Conservation (phyloP, 148 eudicot genomes). For the Vaccinium macrocarpon region DNA sequence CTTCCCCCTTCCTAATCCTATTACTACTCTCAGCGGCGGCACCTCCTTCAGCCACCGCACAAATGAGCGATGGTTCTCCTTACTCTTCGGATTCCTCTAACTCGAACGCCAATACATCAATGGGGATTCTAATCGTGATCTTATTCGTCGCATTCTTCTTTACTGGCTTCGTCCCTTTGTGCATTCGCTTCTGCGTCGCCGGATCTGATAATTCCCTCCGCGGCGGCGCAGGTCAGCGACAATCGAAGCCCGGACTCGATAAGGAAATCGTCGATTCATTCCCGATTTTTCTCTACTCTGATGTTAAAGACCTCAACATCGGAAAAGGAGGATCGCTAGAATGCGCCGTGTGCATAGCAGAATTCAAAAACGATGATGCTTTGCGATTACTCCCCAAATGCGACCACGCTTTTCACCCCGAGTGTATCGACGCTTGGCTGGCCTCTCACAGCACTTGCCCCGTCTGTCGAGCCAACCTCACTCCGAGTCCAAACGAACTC, state of each 20-base stretch:
- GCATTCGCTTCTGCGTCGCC: slow-evolving; percentile 31
- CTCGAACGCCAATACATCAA: slow-evolving; percentile 13
- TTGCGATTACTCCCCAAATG: slow-evolving; percentile 22
- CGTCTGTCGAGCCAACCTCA: slow-evolving; percentile 27
- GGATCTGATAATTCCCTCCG: neutral
- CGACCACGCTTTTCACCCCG: slow-evolving; percentile 20
- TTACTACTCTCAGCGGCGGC: neutral
- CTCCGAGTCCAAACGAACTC: slow-evolving; percentile 25
- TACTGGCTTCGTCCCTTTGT: slow-evolving; percentile 31
- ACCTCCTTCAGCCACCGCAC: slow-evolving; percentile 1
- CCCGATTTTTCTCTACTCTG: slow-evolving; percentile 27
- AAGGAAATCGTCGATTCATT: slow-evolving; percentile 15
- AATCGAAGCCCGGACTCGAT: slow-evolving; percentile 24
- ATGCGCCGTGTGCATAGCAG: slow-evolving; percentile 34
- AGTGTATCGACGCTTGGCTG: slow-evolving; percentile 35
- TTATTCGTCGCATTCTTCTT: slow-evolving; percentile 29
- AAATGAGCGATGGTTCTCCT: neutral
- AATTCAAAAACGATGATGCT: slow-evolving; percentile 22
- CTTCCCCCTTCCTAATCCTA: neutral
- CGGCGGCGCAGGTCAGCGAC: neutral
- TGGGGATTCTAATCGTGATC: slow-evolving; percentile 23
- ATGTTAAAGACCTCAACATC: slow-evolving; percentile 22
- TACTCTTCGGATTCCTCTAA: neutral
- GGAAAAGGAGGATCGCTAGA: slow-evolving; percentile 24
- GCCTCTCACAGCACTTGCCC: slow-evolving; percentile 29